phyloP scores from a whole-genome alignment of 1,139 yeast species.

The Pichia sp. region DNA sequence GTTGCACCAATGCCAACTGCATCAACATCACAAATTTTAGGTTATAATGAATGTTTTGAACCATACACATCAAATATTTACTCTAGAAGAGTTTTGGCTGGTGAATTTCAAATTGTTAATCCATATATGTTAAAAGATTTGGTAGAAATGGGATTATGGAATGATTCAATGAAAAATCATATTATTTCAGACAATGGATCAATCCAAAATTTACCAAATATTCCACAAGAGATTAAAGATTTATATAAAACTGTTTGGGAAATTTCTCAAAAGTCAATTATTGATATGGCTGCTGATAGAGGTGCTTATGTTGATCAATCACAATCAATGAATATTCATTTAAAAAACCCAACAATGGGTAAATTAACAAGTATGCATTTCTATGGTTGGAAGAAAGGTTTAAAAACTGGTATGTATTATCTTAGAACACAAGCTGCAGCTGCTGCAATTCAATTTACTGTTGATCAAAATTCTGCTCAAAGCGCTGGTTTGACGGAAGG shows the following conservation, averaged over 20 bases:
- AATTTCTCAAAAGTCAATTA: constrained; percentile 48
- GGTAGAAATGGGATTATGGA: constrained; percentile 52
- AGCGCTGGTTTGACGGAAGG: constrained; percentile 51
- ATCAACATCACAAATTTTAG: constrained; percentile 55
- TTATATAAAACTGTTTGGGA: constrained; percentile 60
- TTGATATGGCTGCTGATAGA: constrained; percentile 58
- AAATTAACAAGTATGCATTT: constrained; percentile 55
- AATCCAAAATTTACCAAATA: constrained; percentile 43
- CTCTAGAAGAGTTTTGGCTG: constrained; percentile 54
- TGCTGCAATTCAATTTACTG: constrained; percentile 56
- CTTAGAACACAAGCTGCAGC: constrained; percentile 59
- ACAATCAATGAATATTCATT: constrained; percentile 52
- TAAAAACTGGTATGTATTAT: constrained; percentile 60
- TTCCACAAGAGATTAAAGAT: constrained; percentile 46
- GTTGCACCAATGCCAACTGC: constrained; percentile 67
- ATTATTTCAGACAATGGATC: constrained; percentile 51
- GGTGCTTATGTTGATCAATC: constrained; percentile 56
- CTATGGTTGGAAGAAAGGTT: constrained; percentile 58
- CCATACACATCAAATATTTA: constrained; percentile 56
- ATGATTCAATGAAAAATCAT: constrained; percentile 44
- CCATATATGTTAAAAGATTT: constrained; percentile 50
- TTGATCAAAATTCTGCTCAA: constrained; percentile 38
- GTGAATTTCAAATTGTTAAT: constrained; percentile 57
- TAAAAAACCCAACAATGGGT: constrained; percentile 51
- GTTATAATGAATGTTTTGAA: constrained; percentile 57